Base-by-base conservation (phyloP, 2,329 filamentous ascomycete species). In the Orbilia javanica region DNA sequence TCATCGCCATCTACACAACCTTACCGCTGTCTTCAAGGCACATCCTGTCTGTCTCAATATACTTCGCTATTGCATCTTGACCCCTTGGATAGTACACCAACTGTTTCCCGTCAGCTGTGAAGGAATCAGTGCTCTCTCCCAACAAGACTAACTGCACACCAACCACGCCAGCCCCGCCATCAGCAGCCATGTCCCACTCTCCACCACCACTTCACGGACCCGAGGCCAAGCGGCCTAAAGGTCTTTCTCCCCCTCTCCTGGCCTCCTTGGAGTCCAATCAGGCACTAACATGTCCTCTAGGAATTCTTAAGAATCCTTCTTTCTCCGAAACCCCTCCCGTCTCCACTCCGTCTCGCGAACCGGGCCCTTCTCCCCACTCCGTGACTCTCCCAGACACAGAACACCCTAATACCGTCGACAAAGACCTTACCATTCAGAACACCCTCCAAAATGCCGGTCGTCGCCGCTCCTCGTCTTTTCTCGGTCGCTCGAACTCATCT, bases 361-460 rank as follows among this genome's bases (percentile, higher is more conserved):
- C 31, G 11, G 53, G 15, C 22, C 70, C 70, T 1, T 67, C 60
- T 53, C 57, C 74, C 11, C 74, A 72, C 52, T 34, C 60, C 8
- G 74, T 78, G 48, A 71, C 74, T n/a, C 42, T 78, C 31, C 60
- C 42, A 18, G 60, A 71, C 13, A 1, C 60, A 34, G 60, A 64
- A 15, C 52, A 65, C 11, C 55, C 50, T 11, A 13, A 44, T 27
- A 39, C 48, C 36, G 34, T 50, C 3, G 91, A 94, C 80, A 96
- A 96, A 85, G 96, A 98, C 83, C 87, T 97, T 82, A 96, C 94
- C 2, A 89, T 98, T 77, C 91, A 94, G 84, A 99, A 99, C 85
- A 99, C 96, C 0, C 89, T 97, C 79, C 90, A 93, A 83, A 99
- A 99, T 86, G 94, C 96, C 53, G 96, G 96, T 36, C 92, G 92